Evolutionary conservation across 805 yeast genomes (phyloP).

Genomic region (Sugiyamaella valdiviana): DNA sequence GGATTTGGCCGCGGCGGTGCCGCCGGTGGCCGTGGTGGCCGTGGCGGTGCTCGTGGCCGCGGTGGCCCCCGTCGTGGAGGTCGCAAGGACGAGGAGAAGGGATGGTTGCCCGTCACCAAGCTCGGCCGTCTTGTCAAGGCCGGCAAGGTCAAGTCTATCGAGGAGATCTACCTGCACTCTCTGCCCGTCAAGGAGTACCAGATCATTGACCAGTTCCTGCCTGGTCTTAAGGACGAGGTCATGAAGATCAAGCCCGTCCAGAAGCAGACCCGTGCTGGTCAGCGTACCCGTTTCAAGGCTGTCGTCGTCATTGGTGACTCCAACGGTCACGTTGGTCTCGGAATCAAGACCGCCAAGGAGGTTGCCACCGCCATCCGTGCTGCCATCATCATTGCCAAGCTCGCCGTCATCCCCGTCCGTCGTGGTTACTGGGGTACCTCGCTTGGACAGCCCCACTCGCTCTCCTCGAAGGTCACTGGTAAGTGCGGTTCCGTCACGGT

Average conservation of each 20-base stretch:
- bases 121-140: conserved; percentile 99
- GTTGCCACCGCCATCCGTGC: conserved; percentile 99
- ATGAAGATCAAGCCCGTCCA: conserved; percentile 99
- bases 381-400: conserved; percentile 98
- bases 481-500: conserved; percentile 99
- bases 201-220: conserved; percentile 94
- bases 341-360: conserved; percentile 99
- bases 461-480: conserved; percentile 97
- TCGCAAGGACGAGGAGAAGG: conserved; percentile 90
- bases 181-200: conserved; percentile 99
- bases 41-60: conserved; percentile 42
- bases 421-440: conserved; percentile 99
- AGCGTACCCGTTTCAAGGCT: conserved; percentile 99
- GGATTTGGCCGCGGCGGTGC: conserved; percentile 36
- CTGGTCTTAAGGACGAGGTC: conserved; percentile 95
- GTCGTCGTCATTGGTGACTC: conserved; percentile 99
- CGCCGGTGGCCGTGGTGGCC: conserved; percentile 28
- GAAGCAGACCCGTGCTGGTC: conserved; percentile 99
- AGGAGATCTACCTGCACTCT: conserved; percentile 98
- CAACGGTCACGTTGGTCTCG: conserved; percentile 99
- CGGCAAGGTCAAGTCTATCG: conserved; percentile 92
- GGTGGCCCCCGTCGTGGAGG: conserved; percentile 66
- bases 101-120: conserved; percentile 99
- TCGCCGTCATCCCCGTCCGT: conserved; percentile 98
- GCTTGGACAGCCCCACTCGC: conserved; percentile 99